Percentiles rank a stretch among this genome's conserved stretches.
These are phyloP conservation scores for Pseudogymnoascus sp. DNA, from an alignment of 2,329 filamentous ascomycete genomes.

Conservation along the genomic window DNA sequence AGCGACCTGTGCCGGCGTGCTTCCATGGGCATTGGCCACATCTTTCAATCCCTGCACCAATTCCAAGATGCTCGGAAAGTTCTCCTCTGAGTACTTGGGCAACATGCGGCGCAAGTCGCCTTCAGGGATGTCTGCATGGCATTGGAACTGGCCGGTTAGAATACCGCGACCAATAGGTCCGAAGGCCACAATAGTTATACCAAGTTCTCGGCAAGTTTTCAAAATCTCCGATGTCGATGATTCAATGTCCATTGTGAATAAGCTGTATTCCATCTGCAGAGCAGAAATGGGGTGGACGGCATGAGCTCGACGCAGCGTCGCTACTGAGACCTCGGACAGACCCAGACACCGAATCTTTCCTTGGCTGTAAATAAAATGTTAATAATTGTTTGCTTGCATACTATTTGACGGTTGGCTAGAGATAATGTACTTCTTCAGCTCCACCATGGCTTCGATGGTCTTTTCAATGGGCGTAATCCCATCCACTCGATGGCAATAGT, in stretches of 20 bases:
- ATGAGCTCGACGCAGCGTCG: slow-evolving; percentile 43
- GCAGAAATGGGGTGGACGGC: slow-evolving; percentile 42
- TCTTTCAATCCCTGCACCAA: slow-evolving; percentile 39
- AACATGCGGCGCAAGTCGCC: slow-evolving; percentile 31
- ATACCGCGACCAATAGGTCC: slow-evolving; percentile 45
- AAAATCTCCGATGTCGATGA: slow-evolving; percentile 28
- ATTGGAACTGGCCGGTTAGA: slow-evolving; percentile 42
- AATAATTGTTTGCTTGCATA: background rate
- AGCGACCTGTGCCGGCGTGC: slow-evolving; percentile 42
- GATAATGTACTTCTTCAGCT: slow-evolving; percentile 31
- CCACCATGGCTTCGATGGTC: slow-evolving; percentile 36
- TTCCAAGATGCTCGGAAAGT: slow-evolving; percentile 43
- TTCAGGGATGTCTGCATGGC: slow-evolving; percentile 37
- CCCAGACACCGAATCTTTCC: slow-evolving; percentile 47
- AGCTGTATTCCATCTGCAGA: slow-evolving; percentile 46
- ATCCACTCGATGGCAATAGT: slow-evolving; percentile 38
- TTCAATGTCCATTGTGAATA: slow-evolving; percentile 44
- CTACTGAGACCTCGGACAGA: slow-evolving; percentile 39
- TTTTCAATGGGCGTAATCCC: slow-evolving; percentile 37
- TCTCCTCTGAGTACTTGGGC: slow-evolving; percentile 26
- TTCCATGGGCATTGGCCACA: slow-evolving; percentile 39
- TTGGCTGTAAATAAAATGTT: slow-evolving; percentile 18
- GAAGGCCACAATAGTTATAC: slow-evolving; percentile 33
- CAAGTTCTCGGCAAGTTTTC: slow-evolving; percentile 38
- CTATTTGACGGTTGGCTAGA: background rate